A percentile compares a stretch with the other conserved stretches of the same genome.
Evolutionary conservation across 768 basidiomycete species (phyloP).

Genomic region (Suillus subaureus): DNA sequence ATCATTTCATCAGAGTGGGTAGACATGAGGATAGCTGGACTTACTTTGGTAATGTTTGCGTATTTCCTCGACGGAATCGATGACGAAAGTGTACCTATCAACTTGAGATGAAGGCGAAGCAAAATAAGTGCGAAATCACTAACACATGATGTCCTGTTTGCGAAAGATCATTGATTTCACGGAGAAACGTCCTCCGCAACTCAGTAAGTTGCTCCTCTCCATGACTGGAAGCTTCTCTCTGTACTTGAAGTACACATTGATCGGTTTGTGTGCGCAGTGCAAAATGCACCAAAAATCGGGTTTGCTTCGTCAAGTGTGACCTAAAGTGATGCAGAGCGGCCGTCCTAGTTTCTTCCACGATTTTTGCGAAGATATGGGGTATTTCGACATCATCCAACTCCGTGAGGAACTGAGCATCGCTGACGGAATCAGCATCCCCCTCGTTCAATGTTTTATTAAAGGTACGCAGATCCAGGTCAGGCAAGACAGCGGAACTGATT

Average conservation of each 20-base stretch:
- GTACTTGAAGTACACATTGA: neutral
- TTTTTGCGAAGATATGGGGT: constrained; percentile 3
- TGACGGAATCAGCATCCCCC: neutral
- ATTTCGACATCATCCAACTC: constrained; percentile 8
- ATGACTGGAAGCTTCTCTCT: neutral
- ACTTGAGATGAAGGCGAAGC: neutral
- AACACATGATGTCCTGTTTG: constrained; percentile 7
- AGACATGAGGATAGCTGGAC: neutral
- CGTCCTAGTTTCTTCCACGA: neutral
- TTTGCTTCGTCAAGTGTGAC: neutral
- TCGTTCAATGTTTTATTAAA: constrained; percentile 10
- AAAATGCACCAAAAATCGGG: neutral
- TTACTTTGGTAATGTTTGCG: neutral
- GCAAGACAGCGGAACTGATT: neutral
- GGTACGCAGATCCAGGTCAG: neutral
- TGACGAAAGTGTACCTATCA: constrained; percentile 15
- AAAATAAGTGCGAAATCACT: neutral
- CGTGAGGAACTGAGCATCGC: constrained; percentile 20
- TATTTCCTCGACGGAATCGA: constrained; percentile 2
- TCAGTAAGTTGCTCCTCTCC: constrained; percentile 14
- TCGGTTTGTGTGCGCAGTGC: constrained; percentile 17
- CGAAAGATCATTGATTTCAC: constrained; percentile 22
- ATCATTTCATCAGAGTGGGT: neutral
- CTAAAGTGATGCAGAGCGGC: neutral
- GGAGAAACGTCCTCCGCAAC: constrained; percentile 23